Evolutionary conservation across 2,329 filamentous ascomycete genomes (phyloP), one percentile per base, ranked within the genome.

Genomic region (Hypoxylon sp.): DNA sequence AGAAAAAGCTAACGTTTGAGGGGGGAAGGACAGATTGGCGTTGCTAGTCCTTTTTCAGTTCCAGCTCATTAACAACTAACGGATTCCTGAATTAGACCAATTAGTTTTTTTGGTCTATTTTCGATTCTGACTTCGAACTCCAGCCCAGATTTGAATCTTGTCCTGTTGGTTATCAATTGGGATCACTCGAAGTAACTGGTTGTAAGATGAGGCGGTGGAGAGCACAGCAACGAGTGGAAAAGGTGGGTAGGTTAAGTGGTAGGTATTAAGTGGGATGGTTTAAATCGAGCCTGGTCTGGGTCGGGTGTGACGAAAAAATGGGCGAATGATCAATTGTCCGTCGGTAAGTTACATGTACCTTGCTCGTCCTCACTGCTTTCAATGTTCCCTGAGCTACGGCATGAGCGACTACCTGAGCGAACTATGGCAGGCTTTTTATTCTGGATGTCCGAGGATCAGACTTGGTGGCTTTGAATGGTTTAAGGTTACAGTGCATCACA

Each of bases 361-460:
- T 29, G 42, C 24, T 31, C 19, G 22, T 50, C 33, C 22, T 42
- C 42, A 24, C 52, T n/a, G 26, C 52, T 14, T 55, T 29, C n/a
- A 17, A 14, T 35, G 13, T 10, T 5, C n/a, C 47, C n/a, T 24
- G 22, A 50, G 31, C 44, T 17, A 29, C 19, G 19, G 3, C 29
- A 3, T 35, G 29, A 42, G 6, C 55, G n/a, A 22, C 19, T 57
- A n/a, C 46, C 22, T 39, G 14, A 10, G 31, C 13, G 26, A 42
- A 57, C 19, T 31, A 51, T 37, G 50, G 47, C 57, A 62, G 66
- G 66, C 42, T 55, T 52, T 59, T 59, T 62, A 47, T 53, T 58
- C 33, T n/a, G n/a, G n/a, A 8, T 52, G 61, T 68, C 64, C 58
- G 65, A 70, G 54, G 47, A 68, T 58, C 51, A 63, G 65, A 68